Evolutionary conservation across 805 yeast genomes (phyloP), one percentile per base, ranked within the genome.

Genomic region (Spencermartinsiella europaea): DNA sequence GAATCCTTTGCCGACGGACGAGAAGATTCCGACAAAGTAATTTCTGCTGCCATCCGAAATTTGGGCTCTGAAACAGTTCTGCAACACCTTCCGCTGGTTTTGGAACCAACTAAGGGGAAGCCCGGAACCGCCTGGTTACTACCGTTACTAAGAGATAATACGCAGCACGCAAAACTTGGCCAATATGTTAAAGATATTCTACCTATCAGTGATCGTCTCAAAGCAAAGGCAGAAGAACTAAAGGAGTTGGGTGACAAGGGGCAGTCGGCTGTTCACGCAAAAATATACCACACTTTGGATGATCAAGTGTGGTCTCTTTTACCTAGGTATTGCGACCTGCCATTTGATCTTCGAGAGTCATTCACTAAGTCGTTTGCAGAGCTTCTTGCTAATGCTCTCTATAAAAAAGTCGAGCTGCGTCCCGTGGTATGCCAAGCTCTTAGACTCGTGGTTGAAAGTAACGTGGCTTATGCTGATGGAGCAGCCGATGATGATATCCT

Each of bases 91-190:
- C 98, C 99, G 4, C 71, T 93, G 59, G 88, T 91, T 60, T 72
- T 93, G 57, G 72, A 74, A 25, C 78, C 83, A 3, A 63, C 52
- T 1, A 56, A 70, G 21, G 66, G 69, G 27, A 72, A 74, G 37
- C 75, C 81, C n/a, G 97, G 97, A 39, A 79, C 98, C 62, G 97
- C 97, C 39, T 93, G 98, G 97, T 61, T 93, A 57, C 74, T 93
- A 53, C 99, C 99, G 8, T 63, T 93, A 28, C 74, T 93, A 51
- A 83, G 97, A 68, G 97, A 90, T 58, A 81, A 86, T 58, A 84
- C 88, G 21, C 76, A 81, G 57, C 76, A 79, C 57, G 83, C 97
- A 1, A 73, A 75, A 40, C 70, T 93, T 46, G 69, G 75, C 0
- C 86, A 73, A 61, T 93, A 79, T 66, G 73, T 76, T 48, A 65